Evolutionary conservation across 1,284 basidiomycete species (phyloP), one percentile per base, ranked within the genome.

Genomic region (Cryptococcus sp.): DNA sequence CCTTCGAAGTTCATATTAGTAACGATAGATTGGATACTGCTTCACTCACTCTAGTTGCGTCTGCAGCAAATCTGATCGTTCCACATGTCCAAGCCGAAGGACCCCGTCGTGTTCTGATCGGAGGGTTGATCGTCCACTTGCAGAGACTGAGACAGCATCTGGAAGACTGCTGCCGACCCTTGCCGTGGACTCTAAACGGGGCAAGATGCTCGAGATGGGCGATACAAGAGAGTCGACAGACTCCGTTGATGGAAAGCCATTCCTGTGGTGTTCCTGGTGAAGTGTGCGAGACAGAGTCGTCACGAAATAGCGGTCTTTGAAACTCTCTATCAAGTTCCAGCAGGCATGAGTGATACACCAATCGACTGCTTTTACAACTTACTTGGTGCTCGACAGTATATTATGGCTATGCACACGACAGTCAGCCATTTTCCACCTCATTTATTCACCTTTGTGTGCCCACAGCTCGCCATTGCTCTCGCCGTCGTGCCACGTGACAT

Each of bases 301-400:
- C 60, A 61, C 42, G 73, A 93, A 93, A 70, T 92, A 93, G 39
- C 89, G 83, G 35, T 85, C 85, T 78, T 93, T 88, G 80, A 93
- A 92, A 48, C 85, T 86, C 60, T 75, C 76, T 77, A 56, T 1
- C 15, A 42, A 17, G 7, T 17, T 45, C 42, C 42, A 22, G 15
- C 42, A 22, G 42, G 30, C 43, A 16, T 22, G 7, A 10, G 41
- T 54, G 39, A 52, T 46, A 23, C 57, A 20, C 51, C 38, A 30
- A 17, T 43, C 27, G 17, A 17, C 39, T 1, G 3, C 20, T 35
- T 35, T 35, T 35, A 35, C 7, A 47, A 65, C 71, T 61, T 41
- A 75, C 76, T 79, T 4, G 91, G 90, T 22, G 94, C 93, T 61
- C 94, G 87, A 47, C 93, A 92, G 65, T 97, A 97, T 1, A 98